A percentile compares a stretch with the other conserved stretches of the same genome.
Conservation (phyloP, 257 asterid genomes). For the Nicotiana attenuata region DNA sequence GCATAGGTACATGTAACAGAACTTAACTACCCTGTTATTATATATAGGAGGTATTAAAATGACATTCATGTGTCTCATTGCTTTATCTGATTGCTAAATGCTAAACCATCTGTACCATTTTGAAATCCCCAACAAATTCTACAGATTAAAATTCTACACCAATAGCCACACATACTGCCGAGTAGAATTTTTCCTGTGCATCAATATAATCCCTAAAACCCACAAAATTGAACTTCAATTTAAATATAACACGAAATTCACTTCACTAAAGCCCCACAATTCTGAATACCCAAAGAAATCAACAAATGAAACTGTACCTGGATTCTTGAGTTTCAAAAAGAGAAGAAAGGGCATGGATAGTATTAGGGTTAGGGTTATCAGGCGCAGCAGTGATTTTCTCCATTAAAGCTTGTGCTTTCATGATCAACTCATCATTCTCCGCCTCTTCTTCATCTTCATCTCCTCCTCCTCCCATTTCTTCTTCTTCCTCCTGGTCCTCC, state of each 20-base stretch:
- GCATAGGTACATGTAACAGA: background rate
- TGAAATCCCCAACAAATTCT: background rate
- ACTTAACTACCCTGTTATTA: background rate
- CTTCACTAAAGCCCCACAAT: constrained; percentile 21
- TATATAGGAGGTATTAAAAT: background rate
- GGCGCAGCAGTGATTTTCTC: constrained; percentile 68
- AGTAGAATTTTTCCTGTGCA: background rate
- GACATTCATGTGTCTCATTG: background rate
- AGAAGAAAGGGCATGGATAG: constrained; percentile 80
- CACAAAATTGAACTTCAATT: background rate
- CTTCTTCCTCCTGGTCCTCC: background rate
- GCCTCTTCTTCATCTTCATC: constrained; percentile 45
- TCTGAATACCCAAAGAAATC: background rate
- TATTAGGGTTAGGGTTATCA: constrained; percentile 79
- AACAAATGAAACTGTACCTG: constrained; percentile 39
- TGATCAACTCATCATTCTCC: constrained; percentile 53
- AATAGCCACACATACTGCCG: background rate
- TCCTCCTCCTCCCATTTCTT: constrained; percentile 10
- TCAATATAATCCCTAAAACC: background rate
- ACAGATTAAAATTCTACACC: background rate
- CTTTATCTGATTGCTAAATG: background rate
- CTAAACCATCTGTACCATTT: background rate
- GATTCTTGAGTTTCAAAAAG: constrained; percentile 76
- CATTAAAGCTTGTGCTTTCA: constrained; percentile 63
- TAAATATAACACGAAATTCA: background rate